phyloP scores from a whole-genome alignment of 805 yeast species.

The Cephaloascus albidus region DNA sequence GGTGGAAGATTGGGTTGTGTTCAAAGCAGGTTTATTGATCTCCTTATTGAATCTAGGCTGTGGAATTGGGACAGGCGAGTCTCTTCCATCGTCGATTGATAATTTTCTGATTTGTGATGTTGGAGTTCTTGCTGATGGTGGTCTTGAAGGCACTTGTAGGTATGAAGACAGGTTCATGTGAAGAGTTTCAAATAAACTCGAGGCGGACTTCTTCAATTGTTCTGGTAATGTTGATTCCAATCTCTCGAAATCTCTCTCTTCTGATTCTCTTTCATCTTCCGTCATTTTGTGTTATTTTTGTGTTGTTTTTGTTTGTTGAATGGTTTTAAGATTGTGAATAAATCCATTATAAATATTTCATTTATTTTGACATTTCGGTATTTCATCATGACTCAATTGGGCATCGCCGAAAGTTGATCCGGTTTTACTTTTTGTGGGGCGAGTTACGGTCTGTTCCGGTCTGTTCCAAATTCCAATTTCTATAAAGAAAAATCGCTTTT shows the following conservation, averaged over 20 bases:
- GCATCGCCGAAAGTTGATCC: too few species aligned
- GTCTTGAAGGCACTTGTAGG: conserved; percentile 11
- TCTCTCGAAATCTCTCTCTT: conserved; percentile 28
- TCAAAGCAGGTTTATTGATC: conserved; percentile 48
- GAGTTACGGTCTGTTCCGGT: too few species aligned
- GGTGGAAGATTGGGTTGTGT: conserved; percentile 48
- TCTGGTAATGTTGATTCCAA: conserved; percentile 32
- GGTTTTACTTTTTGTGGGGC: too few species aligned
- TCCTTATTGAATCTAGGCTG: conserved; percentile 32
- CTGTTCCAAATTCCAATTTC: too few species aligned
- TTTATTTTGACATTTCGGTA: too few species aligned
- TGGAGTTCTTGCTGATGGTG: conserved; percentile 8
- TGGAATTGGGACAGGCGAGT: conserved; percentile 42
- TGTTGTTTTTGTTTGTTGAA: too few species aligned
- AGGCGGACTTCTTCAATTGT: conserved; percentile 24
- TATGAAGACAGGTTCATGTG: conserved; percentile 3
- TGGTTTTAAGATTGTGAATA: too few species aligned
- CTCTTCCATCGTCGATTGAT: conserved; percentile 24
- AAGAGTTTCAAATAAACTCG: conserved; percentile 21
- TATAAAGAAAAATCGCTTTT: too few species aligned
- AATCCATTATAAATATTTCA: too few species aligned
- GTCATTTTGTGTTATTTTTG: not conserved
- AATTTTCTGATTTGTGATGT: conserved; percentile 13
- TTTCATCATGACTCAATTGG: too few species aligned
- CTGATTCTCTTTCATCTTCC: not conserved